A percentile compares a stretch with the other conserved stretches of the same genome.
phyloP scores from a whole-genome alignment of 1,139 yeast species.

The Diutina pseudorugosa region DNA sequence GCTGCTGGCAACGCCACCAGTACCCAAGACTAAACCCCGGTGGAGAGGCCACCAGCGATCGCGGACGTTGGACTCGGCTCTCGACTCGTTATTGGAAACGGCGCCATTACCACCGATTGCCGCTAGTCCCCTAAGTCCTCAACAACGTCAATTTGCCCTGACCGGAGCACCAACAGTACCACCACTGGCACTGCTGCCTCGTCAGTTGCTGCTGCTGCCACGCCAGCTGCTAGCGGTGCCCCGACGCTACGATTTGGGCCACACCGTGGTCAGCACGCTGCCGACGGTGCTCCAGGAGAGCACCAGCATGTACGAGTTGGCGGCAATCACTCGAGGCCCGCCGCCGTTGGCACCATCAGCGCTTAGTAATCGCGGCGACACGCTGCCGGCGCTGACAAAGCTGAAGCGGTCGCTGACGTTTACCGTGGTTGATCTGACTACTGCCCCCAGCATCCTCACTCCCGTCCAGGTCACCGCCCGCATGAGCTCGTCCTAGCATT shows the following conservation, averaged over 20 bases:
- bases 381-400: background rate
- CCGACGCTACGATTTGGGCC: background rate
- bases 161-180: background rate
- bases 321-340: background rate
- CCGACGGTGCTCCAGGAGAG: slow-evolving; percentile 3
- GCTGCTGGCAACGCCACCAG: background rate
- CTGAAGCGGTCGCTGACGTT: slow-evolving; percentile 2
- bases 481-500: background rate
- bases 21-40: background rate
- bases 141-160: background rate
- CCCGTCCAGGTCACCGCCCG: slow-evolving; percentile 3
- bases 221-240: background rate
- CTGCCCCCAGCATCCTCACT: slow-evolving; percentile 1
- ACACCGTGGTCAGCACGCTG: slow-evolving; percentile 2
- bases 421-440: slow-evolving; percentile 1
- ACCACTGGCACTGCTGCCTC: background rate
- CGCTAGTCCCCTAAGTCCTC: background rate
- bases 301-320: slow-evolving; percentile 3
- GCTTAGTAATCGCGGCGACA: background rate
- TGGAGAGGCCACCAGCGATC: background rate
- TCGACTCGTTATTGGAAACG: background rate
- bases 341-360: background rate
- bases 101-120: background rate
- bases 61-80: background rate
- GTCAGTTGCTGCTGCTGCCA: background rate